A percentile compares a stretch with the other conserved stretches of the same genome.
These are phyloP conservation scores for Dissophora ornata DNA, from an alignment of 192 early-diverging fungal genomes.

Conservation along the genomic window DNA sequence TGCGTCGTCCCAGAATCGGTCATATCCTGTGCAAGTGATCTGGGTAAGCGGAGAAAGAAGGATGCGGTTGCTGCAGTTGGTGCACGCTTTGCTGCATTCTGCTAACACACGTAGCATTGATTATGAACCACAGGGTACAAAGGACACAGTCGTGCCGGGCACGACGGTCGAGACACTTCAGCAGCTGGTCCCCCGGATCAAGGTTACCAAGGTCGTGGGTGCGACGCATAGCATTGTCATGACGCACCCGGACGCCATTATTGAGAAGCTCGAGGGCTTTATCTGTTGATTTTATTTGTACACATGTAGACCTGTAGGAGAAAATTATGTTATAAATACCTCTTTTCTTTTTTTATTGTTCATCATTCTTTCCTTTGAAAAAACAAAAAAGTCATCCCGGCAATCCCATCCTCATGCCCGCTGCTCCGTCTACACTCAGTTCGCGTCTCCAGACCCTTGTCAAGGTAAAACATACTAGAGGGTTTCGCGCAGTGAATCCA, in stretches of 20 bases:
- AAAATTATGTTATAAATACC: background rate
- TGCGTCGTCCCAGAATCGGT: conserved; percentile 9
- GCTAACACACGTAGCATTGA: no score
- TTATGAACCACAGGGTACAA: conserved; percentile 41
- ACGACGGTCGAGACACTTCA: conserved; percentile 32
- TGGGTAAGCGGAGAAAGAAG: no score
- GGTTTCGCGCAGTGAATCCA: no score
- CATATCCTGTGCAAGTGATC: conserved; percentile 39
- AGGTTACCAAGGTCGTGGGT: conserved; percentile 35
- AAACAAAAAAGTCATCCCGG: no score
- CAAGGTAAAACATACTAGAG: background rate
- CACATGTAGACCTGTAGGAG: background rate
- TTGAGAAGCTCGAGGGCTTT: conserved; percentile 23
- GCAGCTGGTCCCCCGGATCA: conserved; percentile 33
- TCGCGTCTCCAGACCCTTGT: background rate
- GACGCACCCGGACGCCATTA: conserved; percentile 32
- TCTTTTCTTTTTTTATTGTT: no score
- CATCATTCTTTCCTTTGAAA: no score
- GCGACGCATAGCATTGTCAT: conserved; percentile 48
- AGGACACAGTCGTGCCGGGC: conserved; percentile 36
- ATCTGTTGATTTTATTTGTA: conserved; percentile 1
- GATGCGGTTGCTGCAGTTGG: background rate
- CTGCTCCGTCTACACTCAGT: no score
- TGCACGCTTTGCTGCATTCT: no score
- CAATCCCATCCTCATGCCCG: no score